A percentile compares a stretch with the other conserved stretches of the same genome.
These are phyloP conservation scores for Suillus plorans DNA, from an alignment of 768 basidiomycete species.

Conservation along the genomic window DNA sequence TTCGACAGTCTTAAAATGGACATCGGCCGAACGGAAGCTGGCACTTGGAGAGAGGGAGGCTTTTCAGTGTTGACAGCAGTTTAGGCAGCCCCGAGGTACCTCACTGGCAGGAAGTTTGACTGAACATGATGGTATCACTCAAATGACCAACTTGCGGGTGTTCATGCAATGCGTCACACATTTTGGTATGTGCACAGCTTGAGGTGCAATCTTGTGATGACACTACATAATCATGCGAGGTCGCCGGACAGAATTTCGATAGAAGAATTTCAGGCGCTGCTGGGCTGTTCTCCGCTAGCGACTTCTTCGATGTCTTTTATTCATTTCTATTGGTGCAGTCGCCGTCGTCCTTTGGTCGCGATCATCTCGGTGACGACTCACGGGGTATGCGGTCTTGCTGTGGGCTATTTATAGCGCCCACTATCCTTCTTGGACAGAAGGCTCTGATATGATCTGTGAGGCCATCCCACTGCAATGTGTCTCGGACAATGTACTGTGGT, in stretches of 20 bases:
- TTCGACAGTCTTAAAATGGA: background rate
- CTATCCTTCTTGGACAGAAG: background rate
- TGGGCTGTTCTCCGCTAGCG: background rate
- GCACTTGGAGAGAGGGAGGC: background rate
- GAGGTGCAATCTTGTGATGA: background rate
- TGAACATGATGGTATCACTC: background rate
- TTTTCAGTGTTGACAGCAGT: background rate
- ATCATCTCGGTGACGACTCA: background rate
- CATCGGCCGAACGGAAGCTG: background rate
- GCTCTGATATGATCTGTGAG: background rate
- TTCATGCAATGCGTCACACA: background rate
- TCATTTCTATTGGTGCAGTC: background rate
- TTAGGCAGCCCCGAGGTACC: background rate
- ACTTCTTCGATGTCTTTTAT: background rate
- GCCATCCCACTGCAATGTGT: background rate
- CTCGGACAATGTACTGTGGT: background rate
- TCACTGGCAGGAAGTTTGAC: background rate
- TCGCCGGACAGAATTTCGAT: background rate
- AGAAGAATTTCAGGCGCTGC: background rate
- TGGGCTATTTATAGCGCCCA: background rate
- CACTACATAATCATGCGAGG: background rate
- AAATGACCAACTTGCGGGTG: background rate
- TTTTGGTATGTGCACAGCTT: background rate
- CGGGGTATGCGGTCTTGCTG: conserved; percentile 3
- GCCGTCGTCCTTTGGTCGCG: background rate